Evolutionary conservation across 352 stramenopile species (phyloP), one percentile per base, ranked within the genome.

Genomic region (Thalassiosira ordinaria): DNA sequence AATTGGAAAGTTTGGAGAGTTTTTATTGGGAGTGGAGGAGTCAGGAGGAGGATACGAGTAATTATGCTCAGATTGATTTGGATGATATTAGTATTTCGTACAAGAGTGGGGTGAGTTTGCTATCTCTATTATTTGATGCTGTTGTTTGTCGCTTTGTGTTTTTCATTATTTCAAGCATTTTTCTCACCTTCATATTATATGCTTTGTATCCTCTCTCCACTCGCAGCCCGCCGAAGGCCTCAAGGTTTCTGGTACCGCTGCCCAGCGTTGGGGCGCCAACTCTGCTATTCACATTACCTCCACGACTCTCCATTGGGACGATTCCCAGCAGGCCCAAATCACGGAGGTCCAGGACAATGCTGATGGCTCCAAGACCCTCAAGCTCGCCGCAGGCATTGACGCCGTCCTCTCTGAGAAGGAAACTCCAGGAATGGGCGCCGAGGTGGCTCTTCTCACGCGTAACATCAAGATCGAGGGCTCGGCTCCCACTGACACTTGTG

Each of bases 401-500:
- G 35, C 71, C 22, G 73, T 84, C 0, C 44, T 83, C 11, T 71
- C 29, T 22, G 72, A 84, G 41, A 59, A 72, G 20, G 70, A 86
- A 24, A 65, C 56, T 41, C 65, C 71, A 27, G 73, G 64, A n/a
- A 64, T 78, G 51, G 75, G 76, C 31, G 72, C 69, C 13, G 82
- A 89, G 61, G 66, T 89, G 22, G 78, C 64, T 24, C 47, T 89
- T 22, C 41, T 86, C 14, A 74, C 71, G 13, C 70, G 82, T n/a
- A 89, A 86, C 53, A 78, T 89, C 63, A 81, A 80, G 33, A 85
- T 89, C 57, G 55, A 86, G 49, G 70, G 72, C 31, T 31, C 44
- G 18, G 52, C n/a, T 2, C 57, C 24, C 20, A n/a, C 29, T 37
- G 35, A 53, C 29, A n/a, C 18, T 5, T 76, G 67, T 16, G 67